phyloP scores from a whole-genome alignment of 176 grass and related monocot genomes.

The Pharus latifolius region DNA sequence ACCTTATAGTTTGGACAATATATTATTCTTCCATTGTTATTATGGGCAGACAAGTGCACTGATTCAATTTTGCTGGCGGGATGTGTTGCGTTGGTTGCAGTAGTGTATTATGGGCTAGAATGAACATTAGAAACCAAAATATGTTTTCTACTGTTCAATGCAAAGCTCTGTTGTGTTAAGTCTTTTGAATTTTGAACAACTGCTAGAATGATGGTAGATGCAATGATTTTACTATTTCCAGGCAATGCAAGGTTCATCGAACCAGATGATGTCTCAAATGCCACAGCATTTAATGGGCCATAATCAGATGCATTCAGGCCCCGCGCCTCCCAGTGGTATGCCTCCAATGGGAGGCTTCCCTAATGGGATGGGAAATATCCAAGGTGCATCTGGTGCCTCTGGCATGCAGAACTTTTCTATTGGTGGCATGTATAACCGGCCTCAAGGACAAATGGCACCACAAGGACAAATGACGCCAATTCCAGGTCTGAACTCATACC shows the following conservation, averaged over 20 bases:
- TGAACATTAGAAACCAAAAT: neutral
- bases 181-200: neutral
- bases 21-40: no score
- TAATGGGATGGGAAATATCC: constrained; percentile 66
- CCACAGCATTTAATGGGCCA: constrained; percentile 68
- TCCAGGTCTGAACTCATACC: constrained; percentile 71
- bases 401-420: constrained; percentile 73
- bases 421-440: constrained; percentile 70
- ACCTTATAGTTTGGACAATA: no score
- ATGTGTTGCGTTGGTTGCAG: no score
- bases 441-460: constrained; percentile 63
- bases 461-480: constrained; percentile 64
- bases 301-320: constrained; percentile 63
- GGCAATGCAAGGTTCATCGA: constrained; percentile 63
- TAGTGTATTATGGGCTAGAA: neutral
- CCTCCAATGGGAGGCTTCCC: constrained; percentile 69
- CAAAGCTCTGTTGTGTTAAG: neutral
- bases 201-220: neutral
- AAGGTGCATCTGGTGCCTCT: constrained; percentile 41
- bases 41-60: neutral
- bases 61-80: neutral
- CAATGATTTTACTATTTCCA: constrained; percentile 21
- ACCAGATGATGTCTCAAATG: constrained; percentile 83
- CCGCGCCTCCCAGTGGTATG: constrained; percentile 35
- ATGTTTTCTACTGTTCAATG: neutral